These are phyloP conservation scores for Fragaria nilgerrensis DNA, from an alignment of 306 rosid genomes.

Conservation along the genomic window DNA sequence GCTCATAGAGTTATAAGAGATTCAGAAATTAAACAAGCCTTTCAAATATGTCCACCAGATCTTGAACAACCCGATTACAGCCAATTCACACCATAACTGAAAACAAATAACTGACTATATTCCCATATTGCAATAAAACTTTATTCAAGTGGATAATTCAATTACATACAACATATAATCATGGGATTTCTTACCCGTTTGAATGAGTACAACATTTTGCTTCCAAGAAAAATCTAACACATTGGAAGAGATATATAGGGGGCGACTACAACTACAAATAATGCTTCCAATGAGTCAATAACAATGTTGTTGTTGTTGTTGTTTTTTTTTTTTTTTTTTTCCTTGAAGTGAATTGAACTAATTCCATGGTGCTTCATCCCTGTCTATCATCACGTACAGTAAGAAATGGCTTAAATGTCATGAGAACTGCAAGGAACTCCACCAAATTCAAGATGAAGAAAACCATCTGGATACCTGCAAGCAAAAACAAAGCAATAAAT, in stretches of 20 bases:
- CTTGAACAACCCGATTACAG: too few species aligned
- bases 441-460: constrained; percentile 48
- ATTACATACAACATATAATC: background rate
- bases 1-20: too few species aligned
- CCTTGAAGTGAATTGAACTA: background rate
- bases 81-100: too few species aligned
- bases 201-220: background rate
- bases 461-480: constrained; percentile 44
- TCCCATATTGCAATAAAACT: too few species aligned
- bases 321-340: background rate
- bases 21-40: too few species aligned
- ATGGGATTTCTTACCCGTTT: background rate
- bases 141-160: background rate
- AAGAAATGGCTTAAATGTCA: constrained; percentile 54
- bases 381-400: background rate
- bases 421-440: constrained; percentile 35
- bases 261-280: background rate
- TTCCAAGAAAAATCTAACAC: background rate
- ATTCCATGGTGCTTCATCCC: background rate
- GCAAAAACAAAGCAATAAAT: background rate
- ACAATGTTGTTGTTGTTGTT: background rate
- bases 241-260: background rate
- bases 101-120: too few species aligned
- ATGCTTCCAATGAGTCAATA: background rate
- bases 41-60: too few species aligned